These are phyloP conservation scores for Akanthomyces lecanii DNA, from an alignment of 2,329 filamentous ascomycete genomes.

Conservation along the genomic window DNA sequence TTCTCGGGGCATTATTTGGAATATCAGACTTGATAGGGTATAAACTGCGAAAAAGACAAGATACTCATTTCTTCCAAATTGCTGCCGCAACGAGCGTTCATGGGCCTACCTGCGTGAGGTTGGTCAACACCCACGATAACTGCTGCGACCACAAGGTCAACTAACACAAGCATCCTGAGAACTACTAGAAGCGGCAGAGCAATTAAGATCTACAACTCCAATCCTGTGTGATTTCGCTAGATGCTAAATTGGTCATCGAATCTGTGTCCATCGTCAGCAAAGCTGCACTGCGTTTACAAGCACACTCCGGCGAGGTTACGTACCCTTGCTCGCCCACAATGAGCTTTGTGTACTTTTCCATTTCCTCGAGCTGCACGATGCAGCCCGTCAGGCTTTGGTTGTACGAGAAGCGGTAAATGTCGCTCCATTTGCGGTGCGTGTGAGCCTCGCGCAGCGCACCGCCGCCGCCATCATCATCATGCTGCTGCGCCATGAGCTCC, in stretches of 20 bases:
- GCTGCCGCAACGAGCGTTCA: not conserved
- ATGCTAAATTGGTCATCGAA: slow-evolving; percentile 16
- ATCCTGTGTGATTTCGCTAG: not conserved
- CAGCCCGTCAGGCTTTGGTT: slow-evolving; percentile 51
- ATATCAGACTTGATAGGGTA: slow-evolving; percentile 10
- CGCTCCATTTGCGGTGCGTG: slow-evolving; percentile 46
- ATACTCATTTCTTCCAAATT: not conserved
- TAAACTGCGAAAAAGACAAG: not conserved
- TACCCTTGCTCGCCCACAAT: slow-evolving; percentile 53
- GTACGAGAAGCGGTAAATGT: slow-evolving; percentile 54
- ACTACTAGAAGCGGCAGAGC: too few relatives aligned
- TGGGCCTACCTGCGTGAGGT: too few relatives aligned
- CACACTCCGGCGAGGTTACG: slow-evolving; percentile 11
- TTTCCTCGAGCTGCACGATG: slow-evolving; percentile 48
- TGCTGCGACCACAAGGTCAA: too few relatives aligned
- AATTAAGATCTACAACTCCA: not conserved
- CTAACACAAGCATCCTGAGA: too few relatives aligned
- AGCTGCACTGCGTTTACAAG: not conserved
- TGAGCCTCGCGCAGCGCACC: slow-evolving; percentile 24
- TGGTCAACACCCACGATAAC: too few relatives aligned
- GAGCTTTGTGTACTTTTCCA: slow-evolving; percentile 54
- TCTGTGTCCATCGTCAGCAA: slow-evolving; percentile 6
- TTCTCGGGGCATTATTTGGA: slow-evolving; percentile 14
- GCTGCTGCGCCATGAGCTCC: slow-evolving; percentile 23
- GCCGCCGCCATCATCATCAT: not conserved